Percentiles rank a stretch among this genome's conserved stretches.
These are phyloP conservation scores for Salinomyces thailandicus DNA, from an alignment of 2,329 filamentous ascomycete species.

Conservation along the genomic window DNA sequence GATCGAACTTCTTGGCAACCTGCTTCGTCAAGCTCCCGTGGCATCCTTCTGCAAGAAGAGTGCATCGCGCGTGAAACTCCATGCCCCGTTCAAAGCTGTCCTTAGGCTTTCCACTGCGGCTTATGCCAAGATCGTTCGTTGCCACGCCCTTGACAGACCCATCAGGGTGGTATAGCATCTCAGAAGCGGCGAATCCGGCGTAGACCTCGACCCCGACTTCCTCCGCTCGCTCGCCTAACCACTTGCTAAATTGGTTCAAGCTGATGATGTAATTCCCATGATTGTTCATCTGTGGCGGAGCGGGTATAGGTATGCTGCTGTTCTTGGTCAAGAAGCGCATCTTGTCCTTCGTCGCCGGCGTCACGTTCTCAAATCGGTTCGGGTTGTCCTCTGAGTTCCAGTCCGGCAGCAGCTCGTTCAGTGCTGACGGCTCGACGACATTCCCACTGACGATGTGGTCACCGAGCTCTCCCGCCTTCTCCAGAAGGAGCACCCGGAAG, in stretches of 20 bases:
- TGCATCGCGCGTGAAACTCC: slow-evolving; percentile 92
- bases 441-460: slow-evolving; percentile 94
- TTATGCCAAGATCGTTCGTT: slow-evolving; percentile 86
- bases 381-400: slow-evolving; percentile 87
- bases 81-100: slow-evolving; percentile 90
- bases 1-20: slow-evolving; percentile 85
- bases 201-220: slow-evolving; percentile 94
- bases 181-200: slow-evolving; percentile 86
- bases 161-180: slow-evolving; percentile 77
- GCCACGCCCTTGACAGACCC: slow-evolving; percentile 88
- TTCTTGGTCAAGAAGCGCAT: slow-evolving; percentile 92
- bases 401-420: slow-evolving; percentile 85
- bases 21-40: slow-evolving; percentile 94
- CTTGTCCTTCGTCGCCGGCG: slow-evolving; percentile 69
- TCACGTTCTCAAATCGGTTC: slow-evolving; percentile 75
- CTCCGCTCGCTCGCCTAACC: slow-evolving; percentile 93
- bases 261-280: slow-evolving; percentile 96
- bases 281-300: slow-evolving; percentile 96
- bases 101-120: slow-evolving; percentile 71
- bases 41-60: slow-evolving; percentile 87
- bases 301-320: slow-evolving; percentile 66
- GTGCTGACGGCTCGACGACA: slow-evolving; percentile 78
- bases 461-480: slow-evolving; percentile 91
- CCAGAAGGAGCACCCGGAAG: slow-evolving; percentile 81
- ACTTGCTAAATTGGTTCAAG: slow-evolving; percentile 88